A percentile compares a stretch with the other conserved stretches of the same genome.
Conservation (phyloP, 164 flowering plant genomes). For the Magnolia changhungtana region DNA sequence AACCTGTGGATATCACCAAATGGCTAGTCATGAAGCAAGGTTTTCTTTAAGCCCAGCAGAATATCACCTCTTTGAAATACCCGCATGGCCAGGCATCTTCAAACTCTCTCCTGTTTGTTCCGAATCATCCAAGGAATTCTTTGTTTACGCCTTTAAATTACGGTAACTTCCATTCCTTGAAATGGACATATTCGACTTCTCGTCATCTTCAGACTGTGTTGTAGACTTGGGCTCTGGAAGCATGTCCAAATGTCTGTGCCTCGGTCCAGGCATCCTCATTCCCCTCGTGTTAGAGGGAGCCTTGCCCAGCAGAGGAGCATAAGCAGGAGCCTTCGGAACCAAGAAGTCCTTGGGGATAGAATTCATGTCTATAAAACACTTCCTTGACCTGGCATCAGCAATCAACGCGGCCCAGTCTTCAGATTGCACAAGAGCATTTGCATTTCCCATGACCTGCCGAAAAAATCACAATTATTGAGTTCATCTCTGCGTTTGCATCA, state of each 20-base stretch:
- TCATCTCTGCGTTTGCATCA: neutral
- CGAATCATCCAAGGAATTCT: constrained; percentile 46
- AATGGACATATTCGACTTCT: constrained; percentile 28
- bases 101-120: constrained; percentile 44
- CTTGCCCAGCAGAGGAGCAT: constrained; percentile 38
- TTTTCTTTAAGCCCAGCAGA: constrained; percentile 27
- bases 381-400: constrained; percentile 78
- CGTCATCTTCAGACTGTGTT: constrained; percentile 46
- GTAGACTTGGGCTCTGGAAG: constrained; percentile 62
- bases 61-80: constrained; percentile 44
- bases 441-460: constrained; percentile 92
- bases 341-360: constrained; percentile 79
- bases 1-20: constrained; percentile 1
- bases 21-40: constrained; percentile 13
- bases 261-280: constrained; percentile 46
- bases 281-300: constrained; percentile 41
- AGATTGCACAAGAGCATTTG: constrained; percentile 62
- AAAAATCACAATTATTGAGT: neutral
- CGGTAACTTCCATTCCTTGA: constrained; percentile 51
- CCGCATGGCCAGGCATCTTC: constrained; percentile 54
- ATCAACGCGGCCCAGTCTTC: constrained; percentile 95
- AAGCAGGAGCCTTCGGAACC: constrained; percentile 35
- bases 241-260: constrained; percentile 54
- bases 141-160: constrained; percentile 35
- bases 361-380: constrained; percentile 75